Conservation (phyloP, 2,329 filamentous ascomycete species). For the Samsoniella hepiali region DNA sequence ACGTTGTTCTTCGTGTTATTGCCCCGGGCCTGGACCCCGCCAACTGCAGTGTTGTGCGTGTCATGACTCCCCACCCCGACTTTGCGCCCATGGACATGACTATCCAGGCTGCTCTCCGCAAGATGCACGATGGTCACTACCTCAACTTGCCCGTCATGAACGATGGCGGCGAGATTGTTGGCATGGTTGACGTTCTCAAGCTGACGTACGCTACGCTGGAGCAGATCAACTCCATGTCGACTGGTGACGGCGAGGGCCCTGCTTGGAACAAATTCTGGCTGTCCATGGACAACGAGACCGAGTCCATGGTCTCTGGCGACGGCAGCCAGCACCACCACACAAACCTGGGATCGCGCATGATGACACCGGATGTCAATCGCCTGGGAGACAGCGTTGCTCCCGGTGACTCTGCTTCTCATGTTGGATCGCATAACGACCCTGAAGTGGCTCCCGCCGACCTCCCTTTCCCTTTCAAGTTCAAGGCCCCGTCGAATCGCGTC, state of each 20-base stretch:
- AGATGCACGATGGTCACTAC: slow-evolving; percentile 99
- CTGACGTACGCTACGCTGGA: slow-evolving; percentile 97
- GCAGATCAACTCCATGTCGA: slow-evolving; percentile 94
- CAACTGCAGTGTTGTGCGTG: slow-evolving; percentile 94
- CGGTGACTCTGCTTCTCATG: slow-evolving; percentile 91
- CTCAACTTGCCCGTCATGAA: slow-evolving; percentile 99
- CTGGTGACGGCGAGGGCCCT: slow-evolving; percentile 83
- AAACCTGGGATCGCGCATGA: slow-evolving; percentile 65
- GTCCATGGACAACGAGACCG: slow-evolving; percentile 89
- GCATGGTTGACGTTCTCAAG: slow-evolving; percentile 98
- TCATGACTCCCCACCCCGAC: slow-evolving; percentile 98
- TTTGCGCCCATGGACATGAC: slow-evolving; percentile 99
- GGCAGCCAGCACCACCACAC: slow-evolving; percentile 71
- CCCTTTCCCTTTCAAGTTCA: slow-evolving; percentile 98
- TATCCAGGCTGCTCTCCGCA: slow-evolving; percentile 93
- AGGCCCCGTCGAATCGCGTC: slow-evolving; percentile 90
- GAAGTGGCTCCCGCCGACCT: slow-evolving; percentile 64
- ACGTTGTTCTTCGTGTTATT: slow-evolving; percentile 96
- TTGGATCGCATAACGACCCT: slow-evolving; percentile 64
- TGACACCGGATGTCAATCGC: slow-evolving; percentile 75
- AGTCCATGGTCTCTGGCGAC: slow-evolving; percentile 93
- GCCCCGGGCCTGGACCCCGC: slow-evolving; percentile 90
- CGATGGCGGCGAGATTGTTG: slow-evolving; percentile 92
- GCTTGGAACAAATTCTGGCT: slow-evolving; percentile 99
- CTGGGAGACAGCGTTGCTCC: slow-evolving; percentile 81